These are phyloP conservation scores for Monosporascus sp. DNA, from an alignment of 2,329 filamentous ascomycete species.

Conservation along the genomic window DNA sequence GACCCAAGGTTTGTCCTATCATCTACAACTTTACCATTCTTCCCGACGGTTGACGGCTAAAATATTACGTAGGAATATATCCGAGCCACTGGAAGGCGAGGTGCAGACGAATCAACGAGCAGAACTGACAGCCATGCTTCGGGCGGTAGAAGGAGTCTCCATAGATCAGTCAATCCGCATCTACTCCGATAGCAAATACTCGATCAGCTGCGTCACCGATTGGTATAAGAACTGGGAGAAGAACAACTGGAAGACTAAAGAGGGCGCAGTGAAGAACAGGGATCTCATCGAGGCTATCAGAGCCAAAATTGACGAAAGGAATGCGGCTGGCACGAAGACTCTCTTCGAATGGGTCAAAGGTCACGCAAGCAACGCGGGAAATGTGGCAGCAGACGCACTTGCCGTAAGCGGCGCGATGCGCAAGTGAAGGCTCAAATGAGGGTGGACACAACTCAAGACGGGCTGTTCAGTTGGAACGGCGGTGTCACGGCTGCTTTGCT, in stretches of 20 bases:
- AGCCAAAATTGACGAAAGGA: conserved; percentile 64
- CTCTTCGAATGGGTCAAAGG: conserved; percentile 88
- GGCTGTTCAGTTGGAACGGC: not conserved
- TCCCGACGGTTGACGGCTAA: conserved; percentile 9
- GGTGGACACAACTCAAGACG: not conserved
- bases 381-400: conserved; percentile 72
- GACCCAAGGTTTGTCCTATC: conserved; percentile 44
- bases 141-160: conserved; percentile 73
- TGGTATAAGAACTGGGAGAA: conserved; percentile 77
- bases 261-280: conserved; percentile 75
- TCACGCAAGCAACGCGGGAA: conserved; percentile 67
- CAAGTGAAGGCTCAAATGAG: not conserved
- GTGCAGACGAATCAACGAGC: conserved; percentile 92
- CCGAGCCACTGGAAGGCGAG: conserved; percentile 67
- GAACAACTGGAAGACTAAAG: conserved; percentile 71
- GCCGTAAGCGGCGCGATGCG: conserved; percentile 60
- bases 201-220: conserved; percentile 80
- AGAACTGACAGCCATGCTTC: conserved; percentile 83
- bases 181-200: conserved; percentile 83
- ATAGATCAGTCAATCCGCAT: conserved; percentile 66
- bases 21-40: not conserved
- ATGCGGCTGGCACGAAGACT: conserved; percentile 54
- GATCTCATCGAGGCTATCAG: conserved; percentile 75
- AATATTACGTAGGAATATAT: conserved; percentile 50
- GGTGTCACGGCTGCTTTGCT: not conserved